Base-by-base conservation (phyloP, 768 basidiomycete genomes). In the Grammothele lineata region DNA sequence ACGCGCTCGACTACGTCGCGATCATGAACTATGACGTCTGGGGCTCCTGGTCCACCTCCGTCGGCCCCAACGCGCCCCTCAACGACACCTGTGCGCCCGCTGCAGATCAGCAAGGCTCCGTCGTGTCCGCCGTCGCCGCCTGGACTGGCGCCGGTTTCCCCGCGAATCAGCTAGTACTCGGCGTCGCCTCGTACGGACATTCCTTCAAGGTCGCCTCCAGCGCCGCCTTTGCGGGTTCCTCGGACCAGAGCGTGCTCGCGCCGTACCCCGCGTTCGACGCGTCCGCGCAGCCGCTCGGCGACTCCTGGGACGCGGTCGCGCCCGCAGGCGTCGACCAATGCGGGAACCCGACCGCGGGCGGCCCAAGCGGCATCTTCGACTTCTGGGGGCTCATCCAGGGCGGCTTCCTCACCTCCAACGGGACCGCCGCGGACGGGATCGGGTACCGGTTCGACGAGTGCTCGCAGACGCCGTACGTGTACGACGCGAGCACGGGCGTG, bases 41-140 rank as follows among this genome's bases (percentile, higher is more conserved):
- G 57, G 79, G 81, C 33, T 36, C 48, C 11, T 75, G 74, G 61
- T 71, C 73, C 36, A 61, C 69, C 48, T 60, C 80, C 52, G 73
- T 78, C 44, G 92, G 92, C 2, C 81, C 95, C n/a, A 92, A 91
- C 63, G 85, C 95, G 4, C 92, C 94, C 9, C 72, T 96, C 39
- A 70, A 82, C 47, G 85, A 96, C 66, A 71, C 76, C 1, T 96
- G 94, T 62, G 78, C 81, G 0, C 65, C 82, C 26, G 56, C 72
- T 0, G 66, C 64, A 6, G 69, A 79, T 45, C 83, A 80, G 47
- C 68, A 71, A 37, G 91, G 92, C 5, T 96, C 92, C 27, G 93
- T 87, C 15, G 70, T 74, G 25, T 84, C 85, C 4, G 84, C 87
- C 3, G 77, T 97, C 36, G 62, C 71, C 12, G 77, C 79, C 6